A percentile compares a stretch with the other conserved stretches of the same genome.
phyloP scores from a whole-genome alignment of 2,329 filamentous ascomycete genomes.

The Paramyrothecium roridum region DNA sequence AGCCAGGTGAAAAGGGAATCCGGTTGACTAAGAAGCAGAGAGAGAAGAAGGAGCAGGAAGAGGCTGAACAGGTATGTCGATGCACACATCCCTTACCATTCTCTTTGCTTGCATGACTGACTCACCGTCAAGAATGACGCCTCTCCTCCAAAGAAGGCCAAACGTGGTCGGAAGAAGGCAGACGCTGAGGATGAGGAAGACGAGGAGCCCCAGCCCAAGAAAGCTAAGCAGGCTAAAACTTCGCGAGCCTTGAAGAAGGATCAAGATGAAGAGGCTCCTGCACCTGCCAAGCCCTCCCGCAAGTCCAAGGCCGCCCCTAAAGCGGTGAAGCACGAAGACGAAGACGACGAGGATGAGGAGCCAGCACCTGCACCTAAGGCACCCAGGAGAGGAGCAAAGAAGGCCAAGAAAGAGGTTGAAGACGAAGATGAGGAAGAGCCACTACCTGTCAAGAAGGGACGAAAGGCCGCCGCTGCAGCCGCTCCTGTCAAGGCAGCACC shows the following conservation, averaged over 20 bases:
- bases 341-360: constrained; percentile 13
- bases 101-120: not conserved
- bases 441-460: constrained; percentile 5
- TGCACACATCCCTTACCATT: not conserved
- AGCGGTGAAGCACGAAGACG: constrained; percentile 7
- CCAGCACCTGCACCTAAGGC: constrained; percentile 6
- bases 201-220: constrained; percentile 31
- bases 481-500: constrained; percentile 6
- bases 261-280: constrained; percentile 17
- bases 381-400: constrained; percentile 3
- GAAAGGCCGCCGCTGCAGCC: constrained; percentile 6
- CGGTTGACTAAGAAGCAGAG: constrained; percentile 39
- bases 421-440: constrained; percentile 8
- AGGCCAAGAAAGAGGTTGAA: constrained; percentile 12
- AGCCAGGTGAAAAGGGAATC: constrained; percentile 64
- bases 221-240: constrained; percentile 26
- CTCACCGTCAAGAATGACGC: constrained; percentile 18
- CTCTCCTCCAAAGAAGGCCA: constrained; percentile 26
- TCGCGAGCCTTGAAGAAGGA: constrained; percentile 18
- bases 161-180: constrained; percentile 31
- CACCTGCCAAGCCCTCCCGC: constrained; percentile 17
- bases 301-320: constrained; percentile 11
- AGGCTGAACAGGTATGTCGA: constrained; percentile 17
- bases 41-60: constrained; percentile 29
- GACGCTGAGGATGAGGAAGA: constrained; percentile 29